These are phyloP conservation scores for Porodaedalea pini DNA, from an alignment of 1,284 basidiomycete species.

Conservation along the genomic window DNA sequence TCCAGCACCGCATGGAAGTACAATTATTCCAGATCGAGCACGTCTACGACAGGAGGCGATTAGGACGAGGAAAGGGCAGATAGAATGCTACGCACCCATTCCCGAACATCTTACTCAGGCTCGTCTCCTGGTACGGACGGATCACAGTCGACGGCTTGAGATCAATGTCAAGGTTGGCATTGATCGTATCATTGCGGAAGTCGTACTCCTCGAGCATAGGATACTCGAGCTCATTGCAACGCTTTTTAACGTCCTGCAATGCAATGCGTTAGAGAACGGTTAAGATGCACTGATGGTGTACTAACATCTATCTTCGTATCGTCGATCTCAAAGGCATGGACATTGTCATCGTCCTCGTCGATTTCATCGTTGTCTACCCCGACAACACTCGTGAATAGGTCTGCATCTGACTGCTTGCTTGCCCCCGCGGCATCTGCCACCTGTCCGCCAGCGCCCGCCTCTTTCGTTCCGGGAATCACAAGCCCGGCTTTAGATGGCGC, in stretches of 20 bases:
- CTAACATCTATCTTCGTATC: slow-evolving; percentile 86
- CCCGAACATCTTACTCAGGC: slow-evolving; percentile 97
- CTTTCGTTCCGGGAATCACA: slow-evolving; percentile 82
- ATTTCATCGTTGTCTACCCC: slow-evolving; percentile 81
- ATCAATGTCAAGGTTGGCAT: slow-evolving; percentile 94
- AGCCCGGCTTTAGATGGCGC: slow-evolving; percentile 78
- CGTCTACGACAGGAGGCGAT: slow-evolving; percentile 54
- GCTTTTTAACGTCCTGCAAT: slow-evolving; percentile 81
- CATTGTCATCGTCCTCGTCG: slow-evolving; percentile 2
- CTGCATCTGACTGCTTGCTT: slow-evolving; percentile 51
- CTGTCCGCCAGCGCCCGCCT: slow-evolving; percentile 57
- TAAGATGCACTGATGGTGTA: slow-evolving; percentile 3
- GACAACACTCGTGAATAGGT: slow-evolving; percentile 87
- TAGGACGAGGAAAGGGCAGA: slow-evolving; percentile 11
- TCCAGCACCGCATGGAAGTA: slow-evolving; percentile 96
- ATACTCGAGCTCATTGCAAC: slow-evolving; percentile 92
- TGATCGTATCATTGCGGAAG: slow-evolving; percentile 92
- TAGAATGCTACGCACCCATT: slow-evolving; percentile 69
- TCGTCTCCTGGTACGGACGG: slow-evolving; percentile 95
- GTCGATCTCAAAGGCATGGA: slow-evolving; percentile 67
- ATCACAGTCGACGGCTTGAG: slow-evolving; percentile 95
- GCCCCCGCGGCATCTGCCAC: slow-evolving; percentile 41
- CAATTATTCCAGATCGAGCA: slow-evolving; percentile 96
- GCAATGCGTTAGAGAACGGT: slow-evolving; percentile 4
- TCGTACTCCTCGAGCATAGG: slow-evolving; percentile 98